These are phyloP conservation scores for Backusella westeae DNA, from an alignment of 192 early-diverging fungal species.

Conservation along the genomic window DNA sequence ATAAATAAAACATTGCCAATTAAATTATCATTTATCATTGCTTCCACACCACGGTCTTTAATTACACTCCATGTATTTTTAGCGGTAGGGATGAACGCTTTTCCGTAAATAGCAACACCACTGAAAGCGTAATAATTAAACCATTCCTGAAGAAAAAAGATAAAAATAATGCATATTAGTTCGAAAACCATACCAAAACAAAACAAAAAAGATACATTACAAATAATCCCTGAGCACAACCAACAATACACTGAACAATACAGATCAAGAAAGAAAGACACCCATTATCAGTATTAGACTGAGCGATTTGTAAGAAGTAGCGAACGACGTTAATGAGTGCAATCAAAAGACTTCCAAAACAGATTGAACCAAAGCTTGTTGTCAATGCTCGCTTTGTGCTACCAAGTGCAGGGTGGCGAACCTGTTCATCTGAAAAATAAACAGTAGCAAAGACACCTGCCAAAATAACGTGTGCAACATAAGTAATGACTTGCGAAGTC, in stretches of 20 bases:
- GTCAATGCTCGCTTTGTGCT: constrained; percentile 79
- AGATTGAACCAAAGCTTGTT: constrained; percentile 78
- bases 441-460: constrained; percentile 81
- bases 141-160: constrained; percentile 38
- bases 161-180: neutral
- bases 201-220: constrained; percentile 47
- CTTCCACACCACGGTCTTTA: constrained; percentile 73
- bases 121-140: constrained; percentile 91
- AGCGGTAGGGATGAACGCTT: constrained; percentile 61
- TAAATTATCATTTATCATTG: constrained; percentile 85
- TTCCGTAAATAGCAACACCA: constrained; percentile 89
- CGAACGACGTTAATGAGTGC: constrained; percentile 66
- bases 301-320: constrained; percentile 55
- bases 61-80: constrained; percentile 85
- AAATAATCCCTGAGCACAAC: constrained; percentile 74
- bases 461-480: constrained; percentile 71
- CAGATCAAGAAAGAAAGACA: constrained; percentile 58
- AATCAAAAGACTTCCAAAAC: constrained; percentile 72
- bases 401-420: constrained; percentile 56
- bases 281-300: constrained; percentile 50
- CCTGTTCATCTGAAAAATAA: constrained; percentile 65
- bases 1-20: constrained; percentile 85
- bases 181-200: neutral
- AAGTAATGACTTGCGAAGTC: constrained; percentile 74
- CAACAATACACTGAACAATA: constrained; percentile 76